Evolutionary conservation across 2,329 filamentous ascomycete species (phyloP).

Genomic region (Acephala macrosclerotiorum): DNA sequence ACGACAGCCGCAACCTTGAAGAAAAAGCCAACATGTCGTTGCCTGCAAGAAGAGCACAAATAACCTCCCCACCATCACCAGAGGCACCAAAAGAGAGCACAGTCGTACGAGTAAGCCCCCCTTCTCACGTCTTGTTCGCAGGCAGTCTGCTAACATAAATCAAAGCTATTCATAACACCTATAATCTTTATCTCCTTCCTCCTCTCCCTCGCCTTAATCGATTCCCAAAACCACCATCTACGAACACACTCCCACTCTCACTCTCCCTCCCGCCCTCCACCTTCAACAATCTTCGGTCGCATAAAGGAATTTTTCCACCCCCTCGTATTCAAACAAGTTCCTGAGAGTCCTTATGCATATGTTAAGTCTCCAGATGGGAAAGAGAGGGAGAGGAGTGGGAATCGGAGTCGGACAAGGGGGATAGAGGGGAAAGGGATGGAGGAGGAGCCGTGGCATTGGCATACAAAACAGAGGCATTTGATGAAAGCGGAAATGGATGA

Average conservation of each 20-base stretch:
- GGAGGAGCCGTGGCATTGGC: slow-evolving; percentile 43
- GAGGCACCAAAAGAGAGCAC: slow-evolving; percentile 39
- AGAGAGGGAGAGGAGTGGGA: slow-evolving; percentile 5
- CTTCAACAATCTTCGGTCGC: slow-evolving; percentile 28
- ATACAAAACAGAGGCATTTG: slow-evolving; percentile 43
- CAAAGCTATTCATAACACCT: slow-evolving; percentile 42
- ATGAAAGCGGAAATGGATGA: slow-evolving; percentile 44
- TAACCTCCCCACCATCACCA: slow-evolving; percentile 20
- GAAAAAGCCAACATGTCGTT: slow-evolving; percentile 1
- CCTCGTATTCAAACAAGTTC: slow-evolving; percentile 31
- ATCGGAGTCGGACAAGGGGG: no score
- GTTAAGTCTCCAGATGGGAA: slow-evolving; percentile 31
- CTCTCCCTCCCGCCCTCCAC: slow-evolving; percentile 15
- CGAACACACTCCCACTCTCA: slow-evolving; percentile 32
- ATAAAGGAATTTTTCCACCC: slow-evolving; percentile 30
- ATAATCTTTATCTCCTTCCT: slow-evolving; percentile 45
- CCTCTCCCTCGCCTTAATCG: slow-evolving; percentile 43
- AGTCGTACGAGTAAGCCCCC: slow-evolving; percentile 34
- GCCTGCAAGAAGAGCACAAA: slow-evolving; percentile 14
- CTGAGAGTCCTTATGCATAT: slow-evolving; percentile 37
- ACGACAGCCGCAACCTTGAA: not conserved
- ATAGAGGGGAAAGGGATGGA: slow-evolving; percentile 21
- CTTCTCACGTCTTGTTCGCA: not conserved
- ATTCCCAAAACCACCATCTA: slow-evolving; percentile 33
- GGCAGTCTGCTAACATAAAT: not conserved